phyloP scores from a whole-genome alignment of 2,329 filamentous ascomycete species.

The Diaporthe ilicicola region DNA sequence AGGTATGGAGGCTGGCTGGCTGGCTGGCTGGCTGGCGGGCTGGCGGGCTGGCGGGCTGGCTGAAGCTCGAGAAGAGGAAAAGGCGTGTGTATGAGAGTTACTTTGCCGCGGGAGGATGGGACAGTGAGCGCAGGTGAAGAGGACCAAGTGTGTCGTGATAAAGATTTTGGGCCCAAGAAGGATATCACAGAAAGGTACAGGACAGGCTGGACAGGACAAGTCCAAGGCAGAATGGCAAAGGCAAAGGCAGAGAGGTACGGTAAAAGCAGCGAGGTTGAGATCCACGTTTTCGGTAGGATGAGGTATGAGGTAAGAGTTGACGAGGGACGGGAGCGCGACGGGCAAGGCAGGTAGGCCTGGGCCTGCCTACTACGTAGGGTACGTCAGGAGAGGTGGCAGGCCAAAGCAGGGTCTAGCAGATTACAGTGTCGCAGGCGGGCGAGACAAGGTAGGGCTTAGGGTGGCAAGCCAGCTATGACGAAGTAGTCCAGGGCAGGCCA shows the following conservation, averaged over 20 bases:
- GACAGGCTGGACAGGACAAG: neutral
- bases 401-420: conserved; percentile 21
- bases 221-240: neutral
- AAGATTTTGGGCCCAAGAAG: neutral
- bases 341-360: neutral
- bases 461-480: conserved; percentile 31
- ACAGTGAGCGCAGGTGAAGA: neutral
- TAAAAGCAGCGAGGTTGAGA: neutral
- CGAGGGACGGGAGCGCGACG: neutral
- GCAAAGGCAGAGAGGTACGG: neutral
- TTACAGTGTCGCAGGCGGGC: conserved; percentile 13
- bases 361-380: neutral
- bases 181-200: neutral
- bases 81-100: neutral
- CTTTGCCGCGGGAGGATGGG: neutral
- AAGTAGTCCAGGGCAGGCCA: conserved; percentile 4
- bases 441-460: conserved; percentile 16
- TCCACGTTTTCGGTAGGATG: neutral
- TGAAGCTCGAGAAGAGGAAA: neutral
- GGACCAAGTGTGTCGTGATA: neutral
- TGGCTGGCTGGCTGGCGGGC: neutral
- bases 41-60: neutral
- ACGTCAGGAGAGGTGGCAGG: conserved; percentile 1
- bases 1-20: neutral
- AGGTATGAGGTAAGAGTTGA: conserved; percentile 24